phyloP scores from a whole-genome alignment of 2,329 filamentous ascomycete genomes.

The Aureobasidium sp. region DNA sequence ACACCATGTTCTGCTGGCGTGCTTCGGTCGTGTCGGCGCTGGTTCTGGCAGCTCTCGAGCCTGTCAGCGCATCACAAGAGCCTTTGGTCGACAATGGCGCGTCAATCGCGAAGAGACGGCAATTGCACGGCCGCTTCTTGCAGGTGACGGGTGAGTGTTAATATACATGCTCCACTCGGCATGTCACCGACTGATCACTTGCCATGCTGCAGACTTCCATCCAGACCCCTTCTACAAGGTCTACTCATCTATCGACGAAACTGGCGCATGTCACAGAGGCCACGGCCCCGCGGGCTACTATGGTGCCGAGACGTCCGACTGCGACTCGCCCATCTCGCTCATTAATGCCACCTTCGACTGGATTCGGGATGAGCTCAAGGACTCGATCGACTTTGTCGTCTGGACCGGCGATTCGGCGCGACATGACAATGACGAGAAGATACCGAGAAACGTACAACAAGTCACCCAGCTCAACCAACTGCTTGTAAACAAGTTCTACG shows the following conservation, averaged over 20 bases:
- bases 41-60: not conserved
- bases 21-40: not conserved
- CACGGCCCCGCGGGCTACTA: constrained; percentile 71
- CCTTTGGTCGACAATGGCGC: constrained; percentile 15
- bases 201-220: constrained; percentile 64
- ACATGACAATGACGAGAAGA: constrained; percentile 36
- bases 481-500: constrained; percentile 67
- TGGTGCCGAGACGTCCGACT: constrained; percentile 80
- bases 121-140: constrained; percentile 62
- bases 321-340: constrained; percentile 74
- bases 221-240: constrained; percentile 81
- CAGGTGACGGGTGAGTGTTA: constrained; percentile 70
- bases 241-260: constrained; percentile 63
- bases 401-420: constrained; percentile 36
- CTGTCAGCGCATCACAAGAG: constrained; percentile 1
- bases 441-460: constrained; percentile 68
- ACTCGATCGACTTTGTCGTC: constrained; percentile 34
- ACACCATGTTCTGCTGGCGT: constrained; percentile 5
- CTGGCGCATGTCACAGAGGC: constrained; percentile 70
- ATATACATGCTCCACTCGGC: constrained; percentile 17
- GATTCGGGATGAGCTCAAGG: constrained; percentile 51
- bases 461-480: constrained; percentile 71
- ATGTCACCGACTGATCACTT: constrained; percentile 18
- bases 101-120: constrained; percentile 2
- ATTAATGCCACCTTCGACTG: constrained; percentile 86